Conservation (phyloP, 192 early-diverging fungal genomes). For the Powellomyces hirtus region DNA sequence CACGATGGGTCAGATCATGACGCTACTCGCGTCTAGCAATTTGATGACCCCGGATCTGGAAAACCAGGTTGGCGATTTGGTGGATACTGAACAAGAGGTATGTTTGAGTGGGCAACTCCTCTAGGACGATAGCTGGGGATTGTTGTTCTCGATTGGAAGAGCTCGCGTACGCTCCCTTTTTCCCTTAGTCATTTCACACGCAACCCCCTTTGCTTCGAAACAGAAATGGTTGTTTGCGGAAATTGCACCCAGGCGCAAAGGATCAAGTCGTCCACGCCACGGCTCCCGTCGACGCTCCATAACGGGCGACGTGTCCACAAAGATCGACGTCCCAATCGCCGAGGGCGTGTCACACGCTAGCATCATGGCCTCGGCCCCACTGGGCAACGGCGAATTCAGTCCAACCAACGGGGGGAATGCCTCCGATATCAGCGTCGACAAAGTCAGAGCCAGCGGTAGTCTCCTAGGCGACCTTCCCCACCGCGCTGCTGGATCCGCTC, state of each 20-base stretch:
- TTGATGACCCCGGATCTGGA: conserved; percentile 53
- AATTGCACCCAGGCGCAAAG: conserved; percentile 39
- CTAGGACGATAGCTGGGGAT: no score
- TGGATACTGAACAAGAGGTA: conserved; percentile 54
- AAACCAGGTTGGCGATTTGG: conserved; percentile 25
- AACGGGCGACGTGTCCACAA: conserved; percentile 11
- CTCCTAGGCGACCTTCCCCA: neutral
- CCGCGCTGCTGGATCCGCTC: neutral
- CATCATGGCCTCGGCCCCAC: neutral
- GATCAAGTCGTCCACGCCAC: neutral
- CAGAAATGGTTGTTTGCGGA: conserved; percentile 53
- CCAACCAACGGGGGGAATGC: neutral
- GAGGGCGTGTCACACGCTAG: neutral
- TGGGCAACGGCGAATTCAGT: neutral
- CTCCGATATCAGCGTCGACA: neutral
- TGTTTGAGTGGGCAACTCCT: neutral
- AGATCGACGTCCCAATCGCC: conserved; percentile 18
- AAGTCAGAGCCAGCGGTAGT: neutral
- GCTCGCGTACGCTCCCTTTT: no score
- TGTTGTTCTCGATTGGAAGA: no score
- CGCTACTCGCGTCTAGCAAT: conserved; percentile 39
- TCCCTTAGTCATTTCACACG: no score
- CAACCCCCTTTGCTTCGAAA: no score
- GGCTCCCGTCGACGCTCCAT: conserved; percentile 15
- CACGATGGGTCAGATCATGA: conserved; percentile 33